phyloP scores from a whole-genome alignment of 2,329 filamentous ascomycete genomes.

The Penicillium thymicola region DNA sequence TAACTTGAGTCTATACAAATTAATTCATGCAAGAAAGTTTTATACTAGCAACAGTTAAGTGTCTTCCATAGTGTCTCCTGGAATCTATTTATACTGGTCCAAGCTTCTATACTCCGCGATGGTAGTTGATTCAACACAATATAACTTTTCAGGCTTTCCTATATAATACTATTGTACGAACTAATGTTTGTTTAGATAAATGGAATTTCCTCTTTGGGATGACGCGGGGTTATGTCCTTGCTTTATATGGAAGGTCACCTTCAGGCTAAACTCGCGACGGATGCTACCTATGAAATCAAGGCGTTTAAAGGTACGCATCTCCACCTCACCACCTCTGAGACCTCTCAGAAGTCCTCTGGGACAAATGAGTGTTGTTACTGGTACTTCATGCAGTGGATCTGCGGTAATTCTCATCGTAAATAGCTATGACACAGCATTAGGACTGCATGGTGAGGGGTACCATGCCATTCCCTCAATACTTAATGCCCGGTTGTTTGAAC shows the following conservation, averaged over 20 bases:
- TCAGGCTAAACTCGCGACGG: constrained; percentile 2
- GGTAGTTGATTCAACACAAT: too few relatives aligned
- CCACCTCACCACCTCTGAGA: not conserved
- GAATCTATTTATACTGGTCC: too few relatives aligned
- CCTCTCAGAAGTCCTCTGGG: not conserved
- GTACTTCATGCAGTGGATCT: not conserved
- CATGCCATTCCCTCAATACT: not conserved
- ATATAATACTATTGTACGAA: not conserved
- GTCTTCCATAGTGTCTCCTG: too few relatives aligned
- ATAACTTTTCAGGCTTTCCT: too few relatives aligned
- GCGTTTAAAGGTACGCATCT: constrained; percentile 2
- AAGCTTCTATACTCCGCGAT: too few relatives aligned
- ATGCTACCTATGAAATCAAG: constrained; percentile 3
- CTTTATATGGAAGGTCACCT: not conserved
- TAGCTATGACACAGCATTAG: constrained; percentile 4
- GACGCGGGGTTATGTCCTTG: not conserved
- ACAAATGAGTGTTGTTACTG: not conserved
- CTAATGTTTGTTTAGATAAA: not conserved
- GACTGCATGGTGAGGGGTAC: constrained; percentile 8
- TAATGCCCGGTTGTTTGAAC: not conserved
- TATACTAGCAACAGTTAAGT: too few relatives aligned
- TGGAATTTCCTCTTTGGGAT: not conserved
- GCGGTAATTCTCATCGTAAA: not conserved
- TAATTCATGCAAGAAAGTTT: too few relatives aligned
- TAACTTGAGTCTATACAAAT: too few relatives aligned